Evolutionary conservation across 305 asterid species (phyloP).

Genomic region (Caryopteris hybrid): DNA sequence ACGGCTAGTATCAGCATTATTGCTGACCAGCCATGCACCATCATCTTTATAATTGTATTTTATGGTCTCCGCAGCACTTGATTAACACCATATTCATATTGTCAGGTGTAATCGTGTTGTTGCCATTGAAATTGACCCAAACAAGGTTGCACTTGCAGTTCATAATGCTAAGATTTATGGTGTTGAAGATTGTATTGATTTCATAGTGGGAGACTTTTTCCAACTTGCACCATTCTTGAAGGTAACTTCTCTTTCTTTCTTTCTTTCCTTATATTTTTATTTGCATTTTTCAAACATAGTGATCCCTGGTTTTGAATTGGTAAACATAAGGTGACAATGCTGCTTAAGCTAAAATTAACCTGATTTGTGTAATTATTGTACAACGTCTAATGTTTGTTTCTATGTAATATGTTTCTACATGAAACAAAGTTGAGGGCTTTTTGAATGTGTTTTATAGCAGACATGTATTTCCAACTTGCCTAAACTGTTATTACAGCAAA

Average conservation of each 20-base stretch:
- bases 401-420: neutral
- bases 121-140: slow-evolving; percentile 83
- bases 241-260: slow-evolving; percentile 31
- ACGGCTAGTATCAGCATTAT: neutral
- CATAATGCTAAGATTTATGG: slow-evolving; percentile 85
- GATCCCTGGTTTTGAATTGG: neutral
- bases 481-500: neutral
- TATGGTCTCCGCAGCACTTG: neutral
- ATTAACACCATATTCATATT: slow-evolving; percentile 10
- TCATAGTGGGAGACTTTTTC: slow-evolving; percentile 77
- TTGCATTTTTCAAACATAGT: neutral
- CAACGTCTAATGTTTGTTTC: neutral
- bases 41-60: neutral
- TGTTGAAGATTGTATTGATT: slow-evolving; percentile 72
- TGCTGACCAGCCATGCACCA: neutral
- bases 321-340: neutral
- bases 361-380: neutral
- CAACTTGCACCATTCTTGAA: slow-evolving; percentile 76
- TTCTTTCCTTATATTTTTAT: too few relatives aligned
- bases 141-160: slow-evolving; percentile 49
- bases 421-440: neutral
- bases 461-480: neutral
- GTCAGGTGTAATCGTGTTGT: slow-evolving; percentile 62
- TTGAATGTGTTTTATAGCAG: neutral
- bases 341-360: neutral